Evolutionary conservation across 257 asterid species (phyloP).

Genomic region (Capsicum chinense): DNA sequence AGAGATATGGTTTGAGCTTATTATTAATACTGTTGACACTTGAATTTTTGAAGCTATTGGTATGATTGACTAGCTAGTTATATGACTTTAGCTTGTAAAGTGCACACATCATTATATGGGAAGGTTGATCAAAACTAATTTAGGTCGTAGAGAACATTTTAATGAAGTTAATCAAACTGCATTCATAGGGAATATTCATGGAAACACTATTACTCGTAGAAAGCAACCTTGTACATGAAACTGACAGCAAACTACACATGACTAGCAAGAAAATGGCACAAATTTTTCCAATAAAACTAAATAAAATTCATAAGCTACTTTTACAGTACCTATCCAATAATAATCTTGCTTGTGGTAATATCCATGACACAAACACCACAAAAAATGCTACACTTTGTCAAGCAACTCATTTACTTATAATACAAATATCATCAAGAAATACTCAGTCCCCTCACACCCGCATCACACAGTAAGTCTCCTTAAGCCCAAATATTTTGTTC

Average conservation of each 20-base stretch:
- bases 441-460: no score
- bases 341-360: conserved; percentile 80
- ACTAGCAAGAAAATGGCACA: neutral
- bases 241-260: neutral
- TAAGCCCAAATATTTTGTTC: no score
- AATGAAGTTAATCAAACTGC: conserved; percentile 13
- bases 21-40: neutral
- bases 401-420: no score
- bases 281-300: neutral
- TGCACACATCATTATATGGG: neutral
- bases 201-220: neutral
- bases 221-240: neutral
- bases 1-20: neutral
- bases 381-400: no score
- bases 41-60: neutral
- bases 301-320: neutral
- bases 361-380: conserved; percentile 86
- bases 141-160: neutral
- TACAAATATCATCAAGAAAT: no score
- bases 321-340: conserved; percentile 78
- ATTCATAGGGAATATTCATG: neutral
- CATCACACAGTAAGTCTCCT: no score
- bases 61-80: conserved; percentile 2
- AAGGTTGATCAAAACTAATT: conserved; percentile 12
- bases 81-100: conserved; percentile 7